phyloP scores from a whole-genome alignment of 805 yeast genomes.

The Zygosaccharomyces kombuchaensis region DNA sequence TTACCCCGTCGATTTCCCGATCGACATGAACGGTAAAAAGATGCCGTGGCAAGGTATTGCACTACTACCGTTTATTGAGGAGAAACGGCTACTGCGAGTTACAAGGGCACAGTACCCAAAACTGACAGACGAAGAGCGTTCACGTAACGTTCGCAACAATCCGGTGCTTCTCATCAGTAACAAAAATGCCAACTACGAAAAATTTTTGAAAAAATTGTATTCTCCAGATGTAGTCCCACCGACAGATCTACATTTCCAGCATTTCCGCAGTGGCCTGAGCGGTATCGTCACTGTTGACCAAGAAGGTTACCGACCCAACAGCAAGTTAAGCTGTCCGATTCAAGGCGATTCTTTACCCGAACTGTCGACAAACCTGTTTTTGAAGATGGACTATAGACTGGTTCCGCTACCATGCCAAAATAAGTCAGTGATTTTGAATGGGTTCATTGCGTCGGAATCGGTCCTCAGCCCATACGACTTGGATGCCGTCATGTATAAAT shows the following conservation, averaged over 20 bases:
- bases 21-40: conserved; percentile 94
- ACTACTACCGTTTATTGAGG: conserved; percentile 85
- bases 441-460: conserved; percentile 59
- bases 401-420: conserved; percentile 37
- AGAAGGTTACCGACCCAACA: conserved; percentile 32
- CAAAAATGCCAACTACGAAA: conserved; percentile 46
- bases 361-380: conserved; percentile 39
- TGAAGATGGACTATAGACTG: conserved; percentile 56
- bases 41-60: conserved; percentile 96
- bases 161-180: conserved; percentile 69
- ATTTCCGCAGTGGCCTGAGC: conserved; percentile 51
- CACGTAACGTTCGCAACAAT: conserved; percentile 64
- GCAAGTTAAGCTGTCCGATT: conserved; percentile 36
- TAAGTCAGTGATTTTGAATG: conserved; percentile 81
- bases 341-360: conserved; percentile 35
- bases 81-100: conserved; percentile 59
- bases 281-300: conserved; percentile 46
- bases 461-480: conserved; percentile 67
- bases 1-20: conserved; percentile 80
- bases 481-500: conserved; percentile 52
- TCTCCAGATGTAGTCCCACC: conserved; percentile 23
- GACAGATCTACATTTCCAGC: conserved; percentile 40
- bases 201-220: conserved; percentile 32
- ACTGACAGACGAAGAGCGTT: conserved; percentile 61
- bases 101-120: conserved; percentile 61